Evolutionary conservation across 257 asterid species (phyloP).

Genomic region (Nicotiana attenuata): DNA sequence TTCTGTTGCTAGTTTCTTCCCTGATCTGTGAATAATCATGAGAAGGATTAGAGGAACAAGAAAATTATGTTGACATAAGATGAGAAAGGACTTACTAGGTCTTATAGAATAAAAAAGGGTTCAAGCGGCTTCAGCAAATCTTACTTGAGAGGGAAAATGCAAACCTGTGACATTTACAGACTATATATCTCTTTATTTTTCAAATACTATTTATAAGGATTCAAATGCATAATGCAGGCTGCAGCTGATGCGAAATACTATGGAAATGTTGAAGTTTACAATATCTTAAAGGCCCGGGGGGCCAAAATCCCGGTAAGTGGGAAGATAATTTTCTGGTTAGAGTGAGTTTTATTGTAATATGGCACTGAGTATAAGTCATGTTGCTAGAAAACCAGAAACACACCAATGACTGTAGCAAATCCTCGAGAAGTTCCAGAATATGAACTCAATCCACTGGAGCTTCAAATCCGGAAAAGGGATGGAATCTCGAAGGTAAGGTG

Average conservation of each 20-base stretch:
- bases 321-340: not conserved
- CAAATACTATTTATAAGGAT: not conserved
- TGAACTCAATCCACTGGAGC: conserved; percentile 87
- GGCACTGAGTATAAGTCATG: conserved; percentile 24
- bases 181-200: not conserved
- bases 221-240: conserved; percentile 44
- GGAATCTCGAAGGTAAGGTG: conserved; percentile 78
- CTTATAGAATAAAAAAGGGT: not conserved
- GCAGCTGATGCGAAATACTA: conserved; percentile 99
- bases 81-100: not conserved
- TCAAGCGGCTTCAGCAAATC: not conserved
- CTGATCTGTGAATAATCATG: not conserved
- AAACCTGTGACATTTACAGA: not conserved
- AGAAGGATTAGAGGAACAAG: not conserved
- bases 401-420: conserved; percentile 91
- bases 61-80: not conserved
- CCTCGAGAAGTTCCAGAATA: conserved; percentile 99
- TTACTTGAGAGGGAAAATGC: not conserved
- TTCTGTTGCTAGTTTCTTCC: not conserved
- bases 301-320: conserved; percentile 76
- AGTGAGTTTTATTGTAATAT: not conserved
- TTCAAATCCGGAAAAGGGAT: conserved; percentile 86
- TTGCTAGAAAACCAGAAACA: conserved; percentile 87
- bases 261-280: conserved; percentile 71
- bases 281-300: conserved; percentile 89